Evolutionary conservation across 2,329 filamentous ascomycete species (phyloP).

Genomic region (Trichophaea hybrida): DNA sequence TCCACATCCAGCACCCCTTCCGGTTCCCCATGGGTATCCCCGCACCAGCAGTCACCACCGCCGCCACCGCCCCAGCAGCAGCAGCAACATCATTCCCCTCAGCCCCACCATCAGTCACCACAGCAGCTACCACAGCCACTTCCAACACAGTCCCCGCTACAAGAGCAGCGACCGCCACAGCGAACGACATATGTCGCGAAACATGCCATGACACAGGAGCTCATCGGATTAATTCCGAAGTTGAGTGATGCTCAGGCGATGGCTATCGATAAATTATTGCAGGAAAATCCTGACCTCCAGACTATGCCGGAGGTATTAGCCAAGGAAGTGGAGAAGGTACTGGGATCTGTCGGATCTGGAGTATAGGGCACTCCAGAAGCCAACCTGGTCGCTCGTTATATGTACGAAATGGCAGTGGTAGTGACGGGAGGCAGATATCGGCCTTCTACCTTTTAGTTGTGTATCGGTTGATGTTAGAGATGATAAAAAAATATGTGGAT

Average conservation of each 20-base stretch:
- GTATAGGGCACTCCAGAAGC: background rate
- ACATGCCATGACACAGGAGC: constrained; percentile 19
- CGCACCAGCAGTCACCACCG: constrained; percentile 1
- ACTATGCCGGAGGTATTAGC: constrained; percentile 17
- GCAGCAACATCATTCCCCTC: constrained; percentile 5
- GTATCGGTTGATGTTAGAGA: too few relatives aligned
- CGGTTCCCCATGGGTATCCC: background rate
- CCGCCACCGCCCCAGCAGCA: constrained; percentile 2
- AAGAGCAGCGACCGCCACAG: background rate
- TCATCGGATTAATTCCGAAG: constrained; percentile 18
- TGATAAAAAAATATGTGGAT: too few relatives aligned
- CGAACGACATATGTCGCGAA: constrained; percentile 6
- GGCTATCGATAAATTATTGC: constrained; percentile 21
- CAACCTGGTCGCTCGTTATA: too few relatives aligned
- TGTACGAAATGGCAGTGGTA: too few relatives aligned
- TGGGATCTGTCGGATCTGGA: background rate
- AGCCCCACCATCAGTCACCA: background rate
- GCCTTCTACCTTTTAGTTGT: too few relatives aligned
- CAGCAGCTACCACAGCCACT: background rate
- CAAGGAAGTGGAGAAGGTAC: constrained; percentile 17
- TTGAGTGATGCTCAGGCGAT: constrained; percentile 17
- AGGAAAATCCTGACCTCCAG: constrained; percentile 20
- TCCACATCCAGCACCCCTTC: background rate
- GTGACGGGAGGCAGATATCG: too few relatives aligned
- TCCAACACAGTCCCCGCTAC: constrained; percentile 1